Evolutionary conservation across 169 alveolate species (phyloP), one percentile per base, ranked within the genome.

Genomic region (Plasmodium relictum): DNA sequence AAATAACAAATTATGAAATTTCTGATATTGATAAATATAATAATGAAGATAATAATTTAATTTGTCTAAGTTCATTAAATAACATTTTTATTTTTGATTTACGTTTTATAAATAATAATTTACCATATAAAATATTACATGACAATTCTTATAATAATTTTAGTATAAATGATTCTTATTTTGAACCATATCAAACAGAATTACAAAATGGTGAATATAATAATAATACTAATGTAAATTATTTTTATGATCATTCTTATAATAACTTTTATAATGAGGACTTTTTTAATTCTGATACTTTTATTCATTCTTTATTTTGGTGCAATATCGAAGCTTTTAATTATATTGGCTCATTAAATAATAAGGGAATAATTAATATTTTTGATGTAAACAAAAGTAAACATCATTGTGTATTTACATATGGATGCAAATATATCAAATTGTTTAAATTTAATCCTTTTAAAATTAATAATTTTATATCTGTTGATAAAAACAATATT

Each of bases 1-100:
- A 76, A 62, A 62, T 76, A 48, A 62, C 88, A n/a, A 76, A 76
- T 37, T 76, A 76, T 44, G 88, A 76, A 76, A 76, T 76, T n/a
- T 76, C 88, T 8, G 88, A 76, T 16, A 76, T 76, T 0, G 88
- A 76, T 48, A 76, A 76, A 26, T 76, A 76, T 54, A 76, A 76
- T 22, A 76, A 10, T 69, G 66, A 76, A 7, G 88, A 76, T 42
- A 76, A 76, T 39, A 76, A 76, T 31, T 54, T 76, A 14, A 76
- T 76, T 14, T 76, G 88, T 48, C 22, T 76, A 56, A 76, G 88
- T 44, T 62, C 88, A 6, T 37, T 76, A 76, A 76, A 76, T 39
- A 76, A 76, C 52, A 76, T 76, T 6, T 76, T 62, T 41, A 62
- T 76, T 14, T 76, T 76, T 48, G 88, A 76, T 52, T 7, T 76